Base-by-base conservation (phyloP, 164 flowering plant genomes). In the Pachysandra terminalis region DNA sequence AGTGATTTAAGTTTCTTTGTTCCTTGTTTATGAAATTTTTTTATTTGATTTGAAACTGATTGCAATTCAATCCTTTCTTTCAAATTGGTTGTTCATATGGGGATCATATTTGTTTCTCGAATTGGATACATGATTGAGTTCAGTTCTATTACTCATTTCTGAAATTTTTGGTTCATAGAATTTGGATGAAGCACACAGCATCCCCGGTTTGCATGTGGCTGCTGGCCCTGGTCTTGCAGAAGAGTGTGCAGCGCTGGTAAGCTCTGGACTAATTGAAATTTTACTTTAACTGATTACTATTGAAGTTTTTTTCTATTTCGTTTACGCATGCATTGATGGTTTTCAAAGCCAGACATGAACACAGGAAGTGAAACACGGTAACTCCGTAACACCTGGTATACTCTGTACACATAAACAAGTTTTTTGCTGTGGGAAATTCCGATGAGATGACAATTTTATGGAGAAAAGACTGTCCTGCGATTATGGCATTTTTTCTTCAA, bases 181-280 rank as follows among this genome's bases (percentile, higher is more conserved):
- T 76, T 75, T 96, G 81, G 99, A 91, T 73, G 98, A 96, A 82
- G 93, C 92, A 37, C 93, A 96, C 70, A 90, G 98, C 81, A 96
- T 98, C 72, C 86, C 90, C 71, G 99, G 99, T 66, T 80, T 96
- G 81, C 93, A 93, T 86, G 95, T 87, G 75, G 97, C 97, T 53
- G 98, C 99, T 75, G 99, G 99, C 63, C 91, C 97, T 68, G 95
- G 91, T 75, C 95, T 96, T 73, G 96, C 96, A 37, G 98, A 93
- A 79, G 97, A 91, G 70, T 96, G 99, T 79, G 89, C 91, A 4
- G 78, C 90, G 49, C 67, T 91, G 90, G 99, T 96, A 80, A 66
- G 82, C 22, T n/a, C n/a, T 62, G 40, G 27, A 59, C 5, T 56
- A 22, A n/a, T 62, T 51, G 32, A 19, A 3, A 14, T 60, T 45